phyloP scores from a whole-genome alignment of 1,284 basidiomycete species.

The Acaromyces ingoldii region DNA sequence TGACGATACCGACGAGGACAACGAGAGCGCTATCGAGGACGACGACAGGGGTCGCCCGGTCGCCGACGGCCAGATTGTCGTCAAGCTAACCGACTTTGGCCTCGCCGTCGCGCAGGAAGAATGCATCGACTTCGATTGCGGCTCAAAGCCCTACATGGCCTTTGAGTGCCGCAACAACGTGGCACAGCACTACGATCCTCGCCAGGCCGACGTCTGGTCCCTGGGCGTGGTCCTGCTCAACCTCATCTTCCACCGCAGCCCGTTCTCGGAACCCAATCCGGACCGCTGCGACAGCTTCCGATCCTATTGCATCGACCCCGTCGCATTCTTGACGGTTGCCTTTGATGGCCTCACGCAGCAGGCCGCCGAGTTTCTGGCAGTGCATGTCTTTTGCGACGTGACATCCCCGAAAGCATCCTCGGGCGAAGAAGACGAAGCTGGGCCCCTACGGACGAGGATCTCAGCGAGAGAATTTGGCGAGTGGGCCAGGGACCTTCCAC shows the following conservation, averaged over 20 bases:
- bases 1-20: neutral
- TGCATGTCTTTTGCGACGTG: conserved; percentile 79
- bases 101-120: conserved; percentile 81
- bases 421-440: conserved; percentile 49
- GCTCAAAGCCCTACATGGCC: conserved; percentile 98
- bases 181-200: conserved; percentile 83
- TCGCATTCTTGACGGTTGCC: conserved; percentile 77
- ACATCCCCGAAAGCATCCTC: conserved; percentile 54
- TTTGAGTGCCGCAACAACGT: conserved; percentile 98
- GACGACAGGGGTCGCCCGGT: conserved; percentile 42
- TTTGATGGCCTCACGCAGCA: conserved; percentile 85
- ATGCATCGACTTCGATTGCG: conserved; percentile 95
- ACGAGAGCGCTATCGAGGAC: neutral
- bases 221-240: conserved; percentile 97
- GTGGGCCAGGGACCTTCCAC: conserved; percentile 77
- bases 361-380: conserved; percentile 80
- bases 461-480: conserved; percentile 75
- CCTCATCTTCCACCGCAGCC: conserved; percentile 96
- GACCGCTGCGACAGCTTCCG: conserved; percentile 71
- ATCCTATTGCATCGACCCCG: conserved; percentile 71
- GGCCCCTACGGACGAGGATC: conserved; percentile 56
- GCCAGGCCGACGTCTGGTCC: conserved; percentile 96
- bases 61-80: conserved; percentile 57
- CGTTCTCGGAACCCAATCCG: conserved; percentile 87
- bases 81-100: conserved; percentile 97